Conservation (phyloP, 306 rosid species). For the Quercus variabilis region DNA sequence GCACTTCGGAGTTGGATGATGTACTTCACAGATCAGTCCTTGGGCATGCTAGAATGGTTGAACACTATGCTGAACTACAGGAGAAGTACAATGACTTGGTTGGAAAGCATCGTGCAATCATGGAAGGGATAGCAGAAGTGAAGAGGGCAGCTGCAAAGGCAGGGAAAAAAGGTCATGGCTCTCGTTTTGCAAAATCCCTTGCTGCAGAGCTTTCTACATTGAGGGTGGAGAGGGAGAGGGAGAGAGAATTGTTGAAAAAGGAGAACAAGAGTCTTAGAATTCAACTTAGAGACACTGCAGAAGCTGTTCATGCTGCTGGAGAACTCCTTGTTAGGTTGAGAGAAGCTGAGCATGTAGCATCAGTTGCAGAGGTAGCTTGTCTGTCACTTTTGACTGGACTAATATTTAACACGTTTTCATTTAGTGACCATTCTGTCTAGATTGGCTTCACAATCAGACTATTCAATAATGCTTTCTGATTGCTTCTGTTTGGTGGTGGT, state of each 20-base stretch:
- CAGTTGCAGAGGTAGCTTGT: conserved; percentile 68
- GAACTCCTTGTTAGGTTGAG: conserved; percentile 90
- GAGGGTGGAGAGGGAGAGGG: conserved; percentile 90
- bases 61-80: conserved; percentile 89
- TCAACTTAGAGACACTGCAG: conserved; percentile 96
- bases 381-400: neutral
- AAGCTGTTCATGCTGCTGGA: conserved; percentile 98
- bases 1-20: conserved; percentile 85
- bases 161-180: conserved; percentile 69
- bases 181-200: conserved; percentile 78
- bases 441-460: too few relatives aligned
- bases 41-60: conserved; percentile 87
- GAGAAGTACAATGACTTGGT: conserved; percentile 75
- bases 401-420: neutral
- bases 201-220: conserved; percentile 87
- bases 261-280: conserved; percentile 76
- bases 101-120: conserved; percentile 72
- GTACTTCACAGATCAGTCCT: conserved; percentile 69
- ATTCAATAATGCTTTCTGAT: neutral
- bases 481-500: neutral
- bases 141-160: conserved; percentile 84
- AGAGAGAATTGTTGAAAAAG: conserved; percentile 71
- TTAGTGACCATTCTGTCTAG: neutral
- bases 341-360: conserved; percentile 84
- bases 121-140: conserved; percentile 90